Percentiles rank a stretch among this genome's conserved stretches.
phyloP scores from a whole-genome alignment of 768 basidiomycete genomes.

The Tricholoma furcatifolium region DNA sequence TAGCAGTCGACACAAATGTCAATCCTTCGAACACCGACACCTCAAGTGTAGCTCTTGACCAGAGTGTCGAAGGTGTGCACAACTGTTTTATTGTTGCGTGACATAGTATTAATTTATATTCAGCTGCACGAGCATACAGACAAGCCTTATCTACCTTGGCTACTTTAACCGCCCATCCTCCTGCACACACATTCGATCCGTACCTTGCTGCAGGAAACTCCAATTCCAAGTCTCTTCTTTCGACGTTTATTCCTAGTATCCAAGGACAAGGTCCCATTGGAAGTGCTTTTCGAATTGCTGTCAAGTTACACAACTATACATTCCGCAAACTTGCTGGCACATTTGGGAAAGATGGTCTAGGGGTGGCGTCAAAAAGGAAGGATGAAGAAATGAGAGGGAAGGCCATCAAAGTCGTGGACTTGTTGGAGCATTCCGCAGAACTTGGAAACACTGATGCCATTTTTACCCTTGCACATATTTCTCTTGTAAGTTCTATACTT shows the following conservation, averaged over 20 bases:
- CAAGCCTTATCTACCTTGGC: conserved; percentile 70
- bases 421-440: conserved; percentile 79
- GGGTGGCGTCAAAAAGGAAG: conserved; percentile 45
- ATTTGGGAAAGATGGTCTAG: conserved; percentile 37
- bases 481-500: conserved; percentile 48
- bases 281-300: conserved; percentile 62
- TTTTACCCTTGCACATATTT: conserved; percentile 63
- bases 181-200: conserved; percentile 55
- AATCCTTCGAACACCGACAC: neutral
- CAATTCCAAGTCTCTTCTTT: conserved; percentile 53
- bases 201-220: conserved; percentile 40
- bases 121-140: conserved; percentile 74
- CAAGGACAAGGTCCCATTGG: conserved; percentile 80
- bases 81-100: neutral
- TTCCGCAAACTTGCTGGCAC: conserved; percentile 41
- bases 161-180: conserved; percentile 59
- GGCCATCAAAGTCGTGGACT: conserved; percentile 78
- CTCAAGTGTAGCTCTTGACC: conserved; percentile 37
- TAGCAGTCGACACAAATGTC: neutral
- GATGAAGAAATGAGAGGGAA: conserved; percentile 69
- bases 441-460: conserved; percentile 75
- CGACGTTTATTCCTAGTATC: conserved; percentile 64
- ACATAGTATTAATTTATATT: conserved; percentile 5
- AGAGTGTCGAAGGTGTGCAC: conserved; percentile 50
- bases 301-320: conserved; percentile 63